Conservation (phyloP, 2,329 filamentous ascomycete genomes). For the Fusarium algeriense region DNA sequence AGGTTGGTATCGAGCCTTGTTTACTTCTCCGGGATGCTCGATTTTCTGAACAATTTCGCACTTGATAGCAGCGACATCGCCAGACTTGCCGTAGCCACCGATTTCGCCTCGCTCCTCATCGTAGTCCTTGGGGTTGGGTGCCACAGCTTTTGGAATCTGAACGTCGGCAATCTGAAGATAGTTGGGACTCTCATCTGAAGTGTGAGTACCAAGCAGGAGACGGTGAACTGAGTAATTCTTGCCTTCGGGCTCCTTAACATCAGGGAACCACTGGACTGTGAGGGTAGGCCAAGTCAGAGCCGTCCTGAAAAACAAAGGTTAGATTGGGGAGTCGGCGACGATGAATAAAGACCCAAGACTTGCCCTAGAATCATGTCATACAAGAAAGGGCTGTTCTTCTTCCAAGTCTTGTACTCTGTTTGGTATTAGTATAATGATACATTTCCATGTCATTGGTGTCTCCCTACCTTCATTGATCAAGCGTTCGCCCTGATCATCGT, state of each 20-base stretch:
- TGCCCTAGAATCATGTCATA: slow-evolving; percentile 96
- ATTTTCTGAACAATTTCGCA: slow-evolving; percentile 97
- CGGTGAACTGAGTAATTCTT: slow-evolving; percentile 91
- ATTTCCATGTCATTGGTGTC: neutral
- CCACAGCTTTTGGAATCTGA: slow-evolving; percentile 84
- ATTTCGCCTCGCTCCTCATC: slow-evolving; percentile 94
- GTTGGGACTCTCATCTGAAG: slow-evolving; percentile 85
- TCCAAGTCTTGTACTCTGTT: slow-evolving; percentile 99
- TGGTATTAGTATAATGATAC: slow-evolving; percentile 29
- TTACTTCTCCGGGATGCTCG: slow-evolving; percentile 95
- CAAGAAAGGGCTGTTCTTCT: slow-evolving; percentile 98
- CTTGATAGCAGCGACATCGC: slow-evolving; percentile 78
- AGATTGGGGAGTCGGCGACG: slow-evolving; percentile 6
- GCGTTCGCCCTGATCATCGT: slow-evolving; percentile 81
- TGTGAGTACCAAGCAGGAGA: slow-evolving; percentile 93
- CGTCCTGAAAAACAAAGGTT: slow-evolving; percentile 63
- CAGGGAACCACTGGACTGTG: slow-evolving; percentile 98
- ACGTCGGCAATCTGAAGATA: slow-evolving; percentile 96
- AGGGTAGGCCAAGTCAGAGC: slow-evolving; percentile 97
- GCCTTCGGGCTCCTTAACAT: slow-evolving; percentile 87
- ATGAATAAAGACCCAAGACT: slow-evolving; percentile 5
- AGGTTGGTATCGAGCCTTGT: slow-evolving; percentile 97
- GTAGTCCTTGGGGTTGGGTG: slow-evolving; percentile 83
- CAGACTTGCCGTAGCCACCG: slow-evolving; percentile 86
- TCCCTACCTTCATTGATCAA: slow-evolving; percentile 88